Evolutionary conservation across 192 early-diverging fungal species (phyloP), one percentile per base, ranked within the genome.

Genomic region (Martensiomyces pterosporus): DNA sequence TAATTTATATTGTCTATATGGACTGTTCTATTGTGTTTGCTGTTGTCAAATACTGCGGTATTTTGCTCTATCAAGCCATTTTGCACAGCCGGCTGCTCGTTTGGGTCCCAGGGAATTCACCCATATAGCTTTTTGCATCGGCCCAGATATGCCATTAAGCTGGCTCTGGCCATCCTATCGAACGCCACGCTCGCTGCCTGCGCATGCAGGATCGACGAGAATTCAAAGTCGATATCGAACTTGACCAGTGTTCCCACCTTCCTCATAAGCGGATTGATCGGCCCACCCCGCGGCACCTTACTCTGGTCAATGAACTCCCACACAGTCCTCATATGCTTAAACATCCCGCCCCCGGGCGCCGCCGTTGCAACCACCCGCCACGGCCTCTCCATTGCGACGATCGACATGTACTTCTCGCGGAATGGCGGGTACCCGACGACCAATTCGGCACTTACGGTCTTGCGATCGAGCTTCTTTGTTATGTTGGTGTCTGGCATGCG

Each of bases 171-270:
- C 24, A 91, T 84, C 38, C 85, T 73, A 33, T 90, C 80, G 55
- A 92, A 89, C 57, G 90, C 92, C 18, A 90, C 47, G 15, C 76
- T 77, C 8, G 93, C 82, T 9, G 85, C 75, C 38, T 89, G 88
- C 1, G 86, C 85, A 57, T 96, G 87, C 18, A 96, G 43, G 1
- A 82, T 57, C 8, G 84, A 88, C 24, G 80, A 64, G 74, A 96
- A 93, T 65, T 93, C 85, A 56, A 92, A 96, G 18, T 72, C 67
- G 19, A 92, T 86, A 25, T 68, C 43, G 58, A 92, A 95, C 49
- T 83, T 78, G 16, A 96, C 79, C 42, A 61, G 55, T 16, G 14
- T 58, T 2, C 15, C 25, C 4, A 21, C 15, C 9, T 21, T 3
- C 18, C 1, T 26, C 9, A 54, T 9, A 42, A 59, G 49, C 18